phyloP scores from a whole-genome alignment of 345 rosid species.

The Pelargonium nanum region DNA sequence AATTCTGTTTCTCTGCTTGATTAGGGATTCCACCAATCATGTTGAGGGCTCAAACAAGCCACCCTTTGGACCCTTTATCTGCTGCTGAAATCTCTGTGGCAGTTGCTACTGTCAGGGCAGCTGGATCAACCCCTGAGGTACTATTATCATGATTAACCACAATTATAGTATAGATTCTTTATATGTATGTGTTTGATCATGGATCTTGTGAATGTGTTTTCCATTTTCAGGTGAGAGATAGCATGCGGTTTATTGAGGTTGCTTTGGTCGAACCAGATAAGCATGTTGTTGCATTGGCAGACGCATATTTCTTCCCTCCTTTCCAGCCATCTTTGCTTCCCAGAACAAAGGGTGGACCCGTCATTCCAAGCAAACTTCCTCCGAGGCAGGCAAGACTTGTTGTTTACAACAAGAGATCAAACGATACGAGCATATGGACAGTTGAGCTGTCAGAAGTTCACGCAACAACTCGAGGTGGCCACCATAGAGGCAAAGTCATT shows the following conservation, averaged over 20 bases:
- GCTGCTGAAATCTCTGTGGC: slow-evolving; percentile 79
- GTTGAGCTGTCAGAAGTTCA: slow-evolving; percentile 68
- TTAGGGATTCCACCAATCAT: slow-evolving; percentile 40
- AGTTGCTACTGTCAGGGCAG: slow-evolving; percentile 69
- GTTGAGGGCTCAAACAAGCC: slow-evolving; percentile 56
- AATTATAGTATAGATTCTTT: background rate
- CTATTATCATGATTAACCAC: background rate
- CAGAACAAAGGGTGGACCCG: slow-evolving; percentile 55
- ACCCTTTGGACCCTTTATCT: slow-evolving; percentile 68
- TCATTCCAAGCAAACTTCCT: slow-evolving; percentile 64
- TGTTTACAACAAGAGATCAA: slow-evolving; percentile 63
- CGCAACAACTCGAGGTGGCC: slow-evolving; percentile 71
- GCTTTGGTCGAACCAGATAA: slow-evolving; percentile 58
- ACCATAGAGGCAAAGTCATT: slow-evolving; percentile 66
- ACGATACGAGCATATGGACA: slow-evolving; percentile 62
- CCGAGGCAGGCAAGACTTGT: slow-evolving; percentile 61
- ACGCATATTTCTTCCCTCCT: slow-evolving; percentile 80
- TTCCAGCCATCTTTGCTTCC: slow-evolving; percentile 74
- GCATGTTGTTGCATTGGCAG: slow-evolving; percentile 64
- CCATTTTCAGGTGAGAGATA: slow-evolving; percentile 47
- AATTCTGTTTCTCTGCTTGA: slow-evolving; percentile 14
- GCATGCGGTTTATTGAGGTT: slow-evolving; percentile 75
- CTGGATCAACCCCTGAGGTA: slow-evolving; percentile 69
- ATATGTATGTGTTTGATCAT: background rate
- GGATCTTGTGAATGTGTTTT: background rate